phyloP scores from a whole-genome alignment of 176 grass and related monocot species.

The Triticum timopheevii region DNA sequence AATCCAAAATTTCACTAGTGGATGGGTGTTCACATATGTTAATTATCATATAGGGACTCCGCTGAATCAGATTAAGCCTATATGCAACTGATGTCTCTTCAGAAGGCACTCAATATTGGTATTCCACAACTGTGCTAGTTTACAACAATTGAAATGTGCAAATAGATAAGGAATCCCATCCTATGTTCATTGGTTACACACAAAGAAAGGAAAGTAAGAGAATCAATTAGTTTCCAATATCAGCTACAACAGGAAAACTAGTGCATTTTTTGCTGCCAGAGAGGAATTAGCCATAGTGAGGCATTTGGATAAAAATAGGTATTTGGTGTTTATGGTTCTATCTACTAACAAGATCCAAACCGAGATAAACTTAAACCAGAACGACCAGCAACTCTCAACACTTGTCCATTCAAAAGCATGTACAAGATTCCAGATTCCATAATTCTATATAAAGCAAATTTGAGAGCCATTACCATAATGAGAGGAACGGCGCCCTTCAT shows the following conservation, averaged over 20 bases:
- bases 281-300: neutral
- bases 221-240: neutral
- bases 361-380: neutral
- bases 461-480: constrained; percentile 59
- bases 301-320: neutral
- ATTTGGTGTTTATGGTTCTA: neutral
- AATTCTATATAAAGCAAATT: neutral
- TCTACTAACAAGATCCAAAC: neutral
- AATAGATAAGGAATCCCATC: neutral
- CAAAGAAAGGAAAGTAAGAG: neutral
- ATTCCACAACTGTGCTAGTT: constrained; percentile 11
- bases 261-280: neutral
- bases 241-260: neutral
- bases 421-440: neutral
- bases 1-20: neutral
- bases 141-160: neutral
- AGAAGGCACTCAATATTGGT: neutral
- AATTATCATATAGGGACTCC: neutral
- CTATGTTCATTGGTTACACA: neutral
- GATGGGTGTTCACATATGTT: too few relatives aligned
- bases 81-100: neutral
- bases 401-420: neutral
- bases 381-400: neutral
- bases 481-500: constrained; percentile 71
- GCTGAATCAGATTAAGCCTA: neutral